phyloP scores from a whole-genome alignment of 1,284 basidiomycete genomes.

The Erythrobasidium hasegawianum region DNA sequence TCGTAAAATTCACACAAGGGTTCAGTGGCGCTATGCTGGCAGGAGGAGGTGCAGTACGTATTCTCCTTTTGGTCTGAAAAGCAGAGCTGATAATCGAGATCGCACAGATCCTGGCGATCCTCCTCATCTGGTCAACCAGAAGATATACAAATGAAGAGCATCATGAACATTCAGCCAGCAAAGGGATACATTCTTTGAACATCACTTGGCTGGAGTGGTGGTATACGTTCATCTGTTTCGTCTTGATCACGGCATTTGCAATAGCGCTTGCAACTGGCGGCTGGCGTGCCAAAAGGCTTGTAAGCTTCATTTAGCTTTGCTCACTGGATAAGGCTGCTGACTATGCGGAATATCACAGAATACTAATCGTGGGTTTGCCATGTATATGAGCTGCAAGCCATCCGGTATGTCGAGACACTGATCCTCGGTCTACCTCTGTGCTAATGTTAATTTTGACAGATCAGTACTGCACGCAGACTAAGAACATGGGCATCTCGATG shows the following conservation, averaged over 20 bases:
- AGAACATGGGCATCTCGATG: neutral
- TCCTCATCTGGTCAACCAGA: neutral
- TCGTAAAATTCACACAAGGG: neutral
- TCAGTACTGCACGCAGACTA: slow-evolving; percentile 1
- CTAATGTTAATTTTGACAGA: neutral
- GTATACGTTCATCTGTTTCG: neutral
- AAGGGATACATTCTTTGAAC: neutral
- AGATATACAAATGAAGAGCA: neutral
- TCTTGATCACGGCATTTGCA: neutral
- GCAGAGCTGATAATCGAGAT: neutral
- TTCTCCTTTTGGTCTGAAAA: too few species aligned
- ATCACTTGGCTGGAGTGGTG: neutral
- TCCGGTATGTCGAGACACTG: neutral
- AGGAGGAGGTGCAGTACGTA: neutral
- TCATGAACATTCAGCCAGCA: neutral
- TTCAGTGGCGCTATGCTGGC: neutral
- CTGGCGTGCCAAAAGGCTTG: neutral
- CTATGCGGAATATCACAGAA: neutral
- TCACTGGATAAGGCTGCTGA: too few species aligned
- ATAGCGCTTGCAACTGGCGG: neutral
- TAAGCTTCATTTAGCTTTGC: neutral
- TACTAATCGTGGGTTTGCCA: neutral
- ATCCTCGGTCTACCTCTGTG: neutral
- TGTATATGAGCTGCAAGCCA: slow-evolving; percentile 2
- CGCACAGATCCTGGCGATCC: neutral